Evolutionary conservation across 495 filamentous ascomycete species (phyloP).

Genomic region (Penicillium lividum): DNA sequence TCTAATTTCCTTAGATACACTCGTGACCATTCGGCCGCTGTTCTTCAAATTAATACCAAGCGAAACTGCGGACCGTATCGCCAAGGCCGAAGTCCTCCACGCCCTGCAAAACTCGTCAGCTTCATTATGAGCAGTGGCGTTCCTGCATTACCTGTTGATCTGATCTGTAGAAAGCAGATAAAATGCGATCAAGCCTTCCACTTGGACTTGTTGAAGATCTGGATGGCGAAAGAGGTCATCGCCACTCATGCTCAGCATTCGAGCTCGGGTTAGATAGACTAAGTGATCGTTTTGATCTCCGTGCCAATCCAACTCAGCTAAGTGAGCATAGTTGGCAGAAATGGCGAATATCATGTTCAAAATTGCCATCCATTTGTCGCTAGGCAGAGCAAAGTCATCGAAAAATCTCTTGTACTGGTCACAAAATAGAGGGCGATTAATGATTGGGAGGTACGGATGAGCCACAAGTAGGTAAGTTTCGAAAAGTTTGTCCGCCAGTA

Average conservation of each 20-base stretch:
- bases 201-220: constrained; percentile 62
- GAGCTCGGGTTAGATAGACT: too few relatives aligned
- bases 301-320: background rate
- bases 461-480: background rate
- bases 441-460: background rate
- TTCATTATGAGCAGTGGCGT: background rate
- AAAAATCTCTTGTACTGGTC: background rate
- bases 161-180: constrained; percentile 63
- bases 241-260: background rate
- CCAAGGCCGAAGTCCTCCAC: background rate
- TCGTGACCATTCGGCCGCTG: background rate
- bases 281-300: too few relatives aligned
- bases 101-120: background rate
- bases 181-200: constrained; percentile 58
- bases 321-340: background rate
- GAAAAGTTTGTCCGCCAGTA: background rate
- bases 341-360: background rate
- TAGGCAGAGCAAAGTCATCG: background rate
- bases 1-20: background rate
- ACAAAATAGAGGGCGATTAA: background rate
- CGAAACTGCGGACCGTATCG: background rate
- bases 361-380: background rate
- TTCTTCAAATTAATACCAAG: background rate
- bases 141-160: constrained; percentile 60
- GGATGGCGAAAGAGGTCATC: constrained; percentile 55